Evolutionary conservation across 371 early-diverging fungal species (phyloP).

Genomic region (Enteropsectra breve): DNA sequence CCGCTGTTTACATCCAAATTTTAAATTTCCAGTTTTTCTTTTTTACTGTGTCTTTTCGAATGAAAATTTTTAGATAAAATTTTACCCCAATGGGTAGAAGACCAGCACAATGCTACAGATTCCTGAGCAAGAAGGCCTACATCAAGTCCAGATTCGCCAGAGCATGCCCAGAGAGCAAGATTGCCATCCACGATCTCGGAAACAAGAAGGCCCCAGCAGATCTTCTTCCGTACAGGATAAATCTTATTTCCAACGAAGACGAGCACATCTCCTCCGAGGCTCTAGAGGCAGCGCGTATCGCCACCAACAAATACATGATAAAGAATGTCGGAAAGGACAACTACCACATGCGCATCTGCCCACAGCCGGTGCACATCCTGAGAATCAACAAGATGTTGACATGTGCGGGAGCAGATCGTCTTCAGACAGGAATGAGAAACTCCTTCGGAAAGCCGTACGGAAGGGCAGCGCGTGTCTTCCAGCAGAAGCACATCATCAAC

Average conservation of each 20-base stretch:
- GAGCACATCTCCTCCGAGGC: conserved; percentile 98
- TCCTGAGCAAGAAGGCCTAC: conserved; percentile 99
- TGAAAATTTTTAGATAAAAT: too few relatives aligned
- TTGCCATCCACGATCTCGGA: conserved; percentile 94
- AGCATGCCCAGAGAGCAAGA: conserved; percentile 98
- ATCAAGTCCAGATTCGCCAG: conserved; percentile 98
- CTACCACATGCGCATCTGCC: conserved; percentile 96
- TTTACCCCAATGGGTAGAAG: conserved; percentile 58
- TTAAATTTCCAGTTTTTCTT: too few relatives aligned
- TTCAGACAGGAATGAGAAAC: conserved; percentile 99
- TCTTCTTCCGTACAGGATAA: conserved; percentile 89
- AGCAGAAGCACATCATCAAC: conserved; percentile 92
- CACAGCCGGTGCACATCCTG: conserved; percentile 97
- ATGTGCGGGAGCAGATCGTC: conserved; percentile 99
- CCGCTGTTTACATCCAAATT: too few relatives aligned
- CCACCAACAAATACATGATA: conserved; percentile 97
- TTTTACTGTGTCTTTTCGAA: too few relatives aligned
- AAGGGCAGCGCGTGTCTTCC: conserved; percentile 92
- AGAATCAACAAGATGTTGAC: conserved; percentile 99
- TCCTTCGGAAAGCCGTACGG: conserved; percentile 99
- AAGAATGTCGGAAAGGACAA: conserved; percentile 95
- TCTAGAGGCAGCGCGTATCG: conserved; percentile 96
- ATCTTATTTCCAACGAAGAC: conserved; percentile 91
- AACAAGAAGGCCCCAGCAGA: conserved; percentile 93
- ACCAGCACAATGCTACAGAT: conserved; percentile 64